Evolutionary conservation across 2,329 filamentous ascomycete species (phyloP).

Genomic region (Xylaria sp.): DNA sequence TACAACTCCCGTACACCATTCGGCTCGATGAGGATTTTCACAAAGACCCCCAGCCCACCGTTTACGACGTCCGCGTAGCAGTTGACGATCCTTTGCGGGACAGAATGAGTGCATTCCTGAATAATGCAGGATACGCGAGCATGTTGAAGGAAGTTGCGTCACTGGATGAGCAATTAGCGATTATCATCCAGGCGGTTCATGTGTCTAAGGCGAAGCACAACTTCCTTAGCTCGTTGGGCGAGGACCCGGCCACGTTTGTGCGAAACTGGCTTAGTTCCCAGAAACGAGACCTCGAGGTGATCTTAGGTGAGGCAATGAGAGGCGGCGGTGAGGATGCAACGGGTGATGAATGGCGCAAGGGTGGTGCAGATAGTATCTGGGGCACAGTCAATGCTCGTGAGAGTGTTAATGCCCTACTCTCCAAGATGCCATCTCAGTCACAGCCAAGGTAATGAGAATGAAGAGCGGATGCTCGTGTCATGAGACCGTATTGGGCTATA

Average conservation of each 20-base stretch:
- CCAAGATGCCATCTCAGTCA: conserved; percentile 57
- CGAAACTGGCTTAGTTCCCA: conserved; percentile 90
- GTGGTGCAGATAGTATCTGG: conserved; percentile 66
- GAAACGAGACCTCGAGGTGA: conserved; percentile 87
- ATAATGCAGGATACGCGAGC: conserved; percentile 74
- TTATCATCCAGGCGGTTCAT: conserved; percentile 82
- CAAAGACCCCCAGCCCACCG: conserved; percentile 76
- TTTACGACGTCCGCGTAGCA: conserved; percentile 89
- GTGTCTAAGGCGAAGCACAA: conserved; percentile 90
- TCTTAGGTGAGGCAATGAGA: conserved; percentile 81
- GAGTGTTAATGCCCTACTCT: conserved; percentile 70
- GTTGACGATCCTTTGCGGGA: conserved; percentile 83
- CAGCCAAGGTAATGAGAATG: conserved; percentile 35
- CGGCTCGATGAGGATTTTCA: conserved; percentile 89
- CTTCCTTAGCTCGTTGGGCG: conserved; percentile 81
- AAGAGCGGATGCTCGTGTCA: background rate
- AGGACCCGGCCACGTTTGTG: conserved; percentile 86
- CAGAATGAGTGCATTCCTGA: conserved; percentile 71
- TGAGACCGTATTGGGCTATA: background rate
- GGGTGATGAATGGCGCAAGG: conserved; percentile 75
- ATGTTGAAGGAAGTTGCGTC: conserved; percentile 79
- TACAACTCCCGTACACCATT: conserved; percentile 90
- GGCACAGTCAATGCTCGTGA: conserved; percentile 67
- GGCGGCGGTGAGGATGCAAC: conserved; percentile 68
- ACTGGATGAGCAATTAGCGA: conserved; percentile 86